Conservation (phyloP, 106 monocot genomes). For the Narthecium ossifragum region DNA sequence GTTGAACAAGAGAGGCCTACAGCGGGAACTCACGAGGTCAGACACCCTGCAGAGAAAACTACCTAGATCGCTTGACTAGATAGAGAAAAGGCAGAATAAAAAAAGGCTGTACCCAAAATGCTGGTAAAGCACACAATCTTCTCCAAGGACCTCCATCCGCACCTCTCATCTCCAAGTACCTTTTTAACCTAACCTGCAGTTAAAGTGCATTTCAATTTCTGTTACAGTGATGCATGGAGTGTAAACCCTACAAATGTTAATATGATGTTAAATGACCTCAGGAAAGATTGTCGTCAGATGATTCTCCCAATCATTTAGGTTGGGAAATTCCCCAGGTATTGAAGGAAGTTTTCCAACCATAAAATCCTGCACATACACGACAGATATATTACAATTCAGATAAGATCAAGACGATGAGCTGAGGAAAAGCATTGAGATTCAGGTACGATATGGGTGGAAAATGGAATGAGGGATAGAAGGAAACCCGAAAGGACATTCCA, state of each 20-base stretch:
- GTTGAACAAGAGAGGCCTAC: too few relatives aligned
- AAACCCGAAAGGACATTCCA: slow-evolving; percentile 96
- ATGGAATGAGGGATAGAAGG: slow-evolving; percentile 16
- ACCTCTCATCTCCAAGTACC: slow-evolving; percentile 99
- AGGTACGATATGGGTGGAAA: neutral
- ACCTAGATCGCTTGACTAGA: too few relatives aligned
- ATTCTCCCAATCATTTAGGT: slow-evolving; percentile 97
- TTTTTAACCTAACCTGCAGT: slow-evolving; percentile 86
- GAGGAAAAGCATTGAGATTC: neutral
- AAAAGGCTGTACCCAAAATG: slow-evolving; percentile 74
- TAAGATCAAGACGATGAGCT: neutral
- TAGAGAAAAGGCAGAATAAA: too few relatives aligned
- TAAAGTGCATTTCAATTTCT: neutral
- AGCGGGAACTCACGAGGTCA: too few relatives aligned
- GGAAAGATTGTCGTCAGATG: slow-evolving; percentile 98
- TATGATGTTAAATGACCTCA: slow-evolving; percentile 44
- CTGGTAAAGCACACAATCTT: slow-evolving; percentile 93
- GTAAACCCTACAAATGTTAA: neutral
- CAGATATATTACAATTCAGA: slow-evolving; percentile 4
- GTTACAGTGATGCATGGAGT: neutral
- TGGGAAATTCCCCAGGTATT: slow-evolving; percentile 80
- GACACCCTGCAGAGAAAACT: too few relatives aligned
- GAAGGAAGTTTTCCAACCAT: slow-evolving; percentile 81
- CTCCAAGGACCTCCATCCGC: slow-evolving; percentile 99
- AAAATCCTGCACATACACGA: slow-evolving; percentile 58